Conservation (phyloP, 2,329 filamentous ascomycete species). For the Sporothrix dimorphospora region DNA sequence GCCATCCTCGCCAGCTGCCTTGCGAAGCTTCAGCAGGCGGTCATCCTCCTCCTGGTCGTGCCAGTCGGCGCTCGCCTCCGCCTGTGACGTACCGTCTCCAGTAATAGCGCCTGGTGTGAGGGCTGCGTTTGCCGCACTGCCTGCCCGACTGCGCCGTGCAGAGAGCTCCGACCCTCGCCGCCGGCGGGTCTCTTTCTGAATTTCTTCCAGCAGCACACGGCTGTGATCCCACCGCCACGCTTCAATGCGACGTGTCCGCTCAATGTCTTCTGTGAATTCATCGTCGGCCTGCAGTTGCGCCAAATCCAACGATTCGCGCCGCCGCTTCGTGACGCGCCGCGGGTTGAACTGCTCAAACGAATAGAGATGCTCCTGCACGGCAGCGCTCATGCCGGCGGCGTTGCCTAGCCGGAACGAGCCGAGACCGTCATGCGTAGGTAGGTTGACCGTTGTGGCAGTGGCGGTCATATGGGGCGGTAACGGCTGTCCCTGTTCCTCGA, state of each 20-base stretch:
- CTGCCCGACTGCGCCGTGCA: constrained; percentile 31
- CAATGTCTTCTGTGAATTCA: constrained; percentile 64
- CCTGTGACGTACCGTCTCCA: neutral
- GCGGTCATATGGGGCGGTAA: constrained; percentile 34
- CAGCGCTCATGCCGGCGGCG: constrained; percentile 54
- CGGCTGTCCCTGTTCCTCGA: neutral
- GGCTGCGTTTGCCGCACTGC: neutral
- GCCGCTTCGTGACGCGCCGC: constrained; percentile 57
- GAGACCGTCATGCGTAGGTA: constrained; percentile 91
- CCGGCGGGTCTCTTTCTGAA: constrained; percentile 79
- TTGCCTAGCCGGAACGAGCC: constrained; percentile 74
- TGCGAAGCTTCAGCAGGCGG: neutral
- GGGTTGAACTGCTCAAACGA: constrained; percentile 87
- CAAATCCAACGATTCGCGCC: constrained; percentile 57
- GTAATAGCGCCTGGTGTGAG: neutral
- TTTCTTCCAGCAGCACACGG: constrained; percentile 79
- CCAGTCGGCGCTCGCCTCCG: constrained; percentile 44
- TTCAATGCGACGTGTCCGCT: constrained; percentile 84
- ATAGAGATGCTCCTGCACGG: constrained; percentile 82
- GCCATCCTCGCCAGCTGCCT: constrained; percentile 35
- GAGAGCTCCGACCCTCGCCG: constrained; percentile 66
- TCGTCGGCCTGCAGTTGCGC: constrained; percentile 56
- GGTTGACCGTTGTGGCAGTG: constrained; percentile 38
- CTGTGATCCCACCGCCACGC: constrained; percentile 92
- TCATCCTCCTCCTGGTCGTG: constrained; percentile 56